A percentile compares a stretch with the other conserved stretches of the same genome.
Conservation (phyloP, 176 grass and related monocot species). For the Dactylis glomerata region DNA sequence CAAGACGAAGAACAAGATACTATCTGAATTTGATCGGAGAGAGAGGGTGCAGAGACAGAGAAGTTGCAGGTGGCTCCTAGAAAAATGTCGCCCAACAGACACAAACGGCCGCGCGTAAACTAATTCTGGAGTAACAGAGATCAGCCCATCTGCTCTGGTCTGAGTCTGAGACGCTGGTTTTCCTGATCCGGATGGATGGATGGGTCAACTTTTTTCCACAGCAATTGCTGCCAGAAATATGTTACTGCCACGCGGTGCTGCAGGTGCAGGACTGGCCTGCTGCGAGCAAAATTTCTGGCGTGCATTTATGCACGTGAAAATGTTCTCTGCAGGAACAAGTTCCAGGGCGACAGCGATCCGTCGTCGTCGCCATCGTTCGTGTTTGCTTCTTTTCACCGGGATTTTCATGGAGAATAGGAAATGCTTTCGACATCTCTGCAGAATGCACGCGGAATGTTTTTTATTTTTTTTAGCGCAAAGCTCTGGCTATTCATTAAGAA, state of each 20-base stretch:
- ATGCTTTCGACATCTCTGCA: not conserved
- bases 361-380: not conserved
- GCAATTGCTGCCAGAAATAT: not conserved
- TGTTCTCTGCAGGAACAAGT: not conserved
- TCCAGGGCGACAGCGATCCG: not conserved
- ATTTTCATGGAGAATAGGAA: not conserved
- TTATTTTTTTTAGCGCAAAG: no score
- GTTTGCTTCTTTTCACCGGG: not conserved
- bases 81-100: not conserved
- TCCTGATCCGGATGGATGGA: not conserved
- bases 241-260: not conserved
- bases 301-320: conserved; percentile 21
- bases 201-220: not conserved
- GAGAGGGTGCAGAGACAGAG: not conserved
- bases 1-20: not conserved
- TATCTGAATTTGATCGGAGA: not conserved
- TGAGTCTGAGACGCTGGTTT: conserved; percentile 8
- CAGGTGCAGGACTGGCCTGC: not conserved
- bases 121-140: not conserved
- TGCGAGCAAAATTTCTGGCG: not conserved
- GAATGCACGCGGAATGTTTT: no score
- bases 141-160: not conserved
- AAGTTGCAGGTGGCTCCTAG: not conserved
- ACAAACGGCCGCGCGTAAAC: not conserved
- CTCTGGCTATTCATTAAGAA: no score